These are phyloP conservation scores for Hymenochaete sp. DNA, from an alignment of 1,284 basidiomycete species.

Conservation along the genomic window DNA sequence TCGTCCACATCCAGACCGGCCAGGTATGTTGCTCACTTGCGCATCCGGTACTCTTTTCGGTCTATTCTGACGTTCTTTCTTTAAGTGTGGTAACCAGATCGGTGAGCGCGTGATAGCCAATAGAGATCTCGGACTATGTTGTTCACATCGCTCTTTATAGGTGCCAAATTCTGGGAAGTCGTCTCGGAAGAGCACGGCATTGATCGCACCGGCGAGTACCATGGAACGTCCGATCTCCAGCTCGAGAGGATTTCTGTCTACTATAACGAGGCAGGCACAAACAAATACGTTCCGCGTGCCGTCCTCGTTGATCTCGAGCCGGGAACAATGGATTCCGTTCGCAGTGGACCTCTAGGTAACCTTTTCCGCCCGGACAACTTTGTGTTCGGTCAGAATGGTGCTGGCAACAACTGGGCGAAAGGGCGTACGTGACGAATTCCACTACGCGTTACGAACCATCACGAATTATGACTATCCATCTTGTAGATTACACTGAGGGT, in stretches of 20 bases:
- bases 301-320: slow-evolving; percentile 87
- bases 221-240: slow-evolving; percentile 91
- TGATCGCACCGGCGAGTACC: slow-evolving; percentile 86
- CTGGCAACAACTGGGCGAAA: slow-evolving; percentile 93
- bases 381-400: slow-evolving; percentile 64
- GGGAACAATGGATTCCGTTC: slow-evolving; percentile 81
- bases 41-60: slow-evolving; percentile 17
- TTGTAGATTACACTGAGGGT: slow-evolving; percentile 84
- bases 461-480: slow-evolving; percentile 8
- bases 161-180: slow-evolving; percentile 99
- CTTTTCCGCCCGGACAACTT: slow-evolving; percentile 90
- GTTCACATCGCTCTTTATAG: slow-evolving; percentile 30
- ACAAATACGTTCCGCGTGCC: slow-evolving; percentile 87
- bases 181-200: slow-evolving; percentile 98
- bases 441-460: no score
- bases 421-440: slow-evolving; percentile 60
- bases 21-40: slow-evolving; percentile 53
- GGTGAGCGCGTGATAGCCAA: slow-evolving; percentile 42
- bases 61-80: slow-evolving; percentile 18
- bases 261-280: slow-evolving; percentile 85
- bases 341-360: slow-evolving; percentile 54
- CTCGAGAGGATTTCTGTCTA: slow-evolving; percentile 96
- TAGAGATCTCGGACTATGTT: slow-evolving; percentile 21
- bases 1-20: slow-evolving; percentile 94
- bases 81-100: slow-evolving; percentile 94